Base-by-base conservation (phyloP, 352 stramenopile species). In the Globisporangium parvum region DNA sequence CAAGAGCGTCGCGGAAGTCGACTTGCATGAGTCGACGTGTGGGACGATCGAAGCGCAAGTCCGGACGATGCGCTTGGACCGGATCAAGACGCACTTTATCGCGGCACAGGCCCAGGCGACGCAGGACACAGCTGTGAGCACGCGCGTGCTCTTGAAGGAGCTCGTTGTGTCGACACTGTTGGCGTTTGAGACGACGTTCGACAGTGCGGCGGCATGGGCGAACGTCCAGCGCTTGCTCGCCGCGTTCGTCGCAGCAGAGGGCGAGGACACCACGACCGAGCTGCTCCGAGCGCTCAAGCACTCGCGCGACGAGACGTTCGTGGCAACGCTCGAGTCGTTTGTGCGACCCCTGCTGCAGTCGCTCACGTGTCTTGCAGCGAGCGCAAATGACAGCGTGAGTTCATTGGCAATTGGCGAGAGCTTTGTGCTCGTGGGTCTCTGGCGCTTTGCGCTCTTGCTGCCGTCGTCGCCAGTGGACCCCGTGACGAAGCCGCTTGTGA, bases 381-480 rank as follows among this genome's bases (percentile, higher is more conserved):
- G n/a, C n/a, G n/a, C n/a, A n/a, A n/a, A 2, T 28, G 45, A 51
- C 11, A 45, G 37, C 17, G 24, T 26, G n/a, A 53, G 37, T 35
- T 40, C 49, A 1, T 51, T 44, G 18, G 44, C 41, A 15, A 70
- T 87, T 15, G 88, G 90, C 37, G 60, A 96, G 53, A 80, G 75
- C 45, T 90, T 96, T 64, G 76, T 97, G 26, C 77, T 97, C 35
- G 55, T 99, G 52, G 97, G 97, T 31, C 59, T 98, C 59, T 86
- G 97, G 66, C 80, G 91, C 12, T 96, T 99, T 37, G 75, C 87
- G 44, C 70, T 99, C 47, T 66, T 98, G 44, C 60, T 97, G 21
- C 97, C 96, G 37, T 92, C 86, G 46, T 97, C 92, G 20, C 96
- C 96, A 3, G 86, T 99, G 20, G 97, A 99, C 63, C 97, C 97